These are phyloP conservation scores for Pseudopithomyces maydicus DNA, from an alignment of 2,329 filamentous ascomycete species.

Conservation along the genomic window DNA sequence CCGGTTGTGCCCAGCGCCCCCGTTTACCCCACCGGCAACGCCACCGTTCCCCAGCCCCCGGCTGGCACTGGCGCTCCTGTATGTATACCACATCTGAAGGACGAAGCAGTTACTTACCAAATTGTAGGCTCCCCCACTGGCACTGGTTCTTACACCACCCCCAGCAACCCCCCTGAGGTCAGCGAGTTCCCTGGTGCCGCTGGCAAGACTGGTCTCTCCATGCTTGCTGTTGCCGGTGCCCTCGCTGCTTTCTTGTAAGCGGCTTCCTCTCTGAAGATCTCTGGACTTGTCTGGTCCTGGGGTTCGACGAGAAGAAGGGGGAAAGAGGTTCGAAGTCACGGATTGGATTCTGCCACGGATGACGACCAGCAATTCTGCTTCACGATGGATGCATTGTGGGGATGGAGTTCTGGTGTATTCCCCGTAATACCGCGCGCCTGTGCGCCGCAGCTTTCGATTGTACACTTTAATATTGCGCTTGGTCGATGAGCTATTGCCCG, in stretches of 20 bases:
- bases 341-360: constrained; percentile 33
- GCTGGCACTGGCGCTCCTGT: constrained; percentile 22
- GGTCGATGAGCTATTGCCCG: constrained; percentile 36
- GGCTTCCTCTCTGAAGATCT: constrained; percentile 21
- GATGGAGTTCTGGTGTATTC: constrained; percentile 29
- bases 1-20: constrained; percentile 12
- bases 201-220: constrained; percentile 56
- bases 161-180: constrained; percentile 32
- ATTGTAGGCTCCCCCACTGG: background rate
- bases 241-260: constrained; percentile 49
- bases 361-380: constrained; percentile 35
- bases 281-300: constrained; percentile 9
- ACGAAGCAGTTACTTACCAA: background rate
- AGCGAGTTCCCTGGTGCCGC: constrained; percentile 57
- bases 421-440: constrained; percentile 28
- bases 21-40: constrained; percentile 25
- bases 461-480: constrained; percentile 42
- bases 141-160: constrained; percentile 32
- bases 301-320: constrained; percentile 17
- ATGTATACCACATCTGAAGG: background rate
- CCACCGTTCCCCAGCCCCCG: constrained; percentile 23
- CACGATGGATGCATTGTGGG: constrained; percentile 41
- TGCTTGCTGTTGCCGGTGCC: constrained; percentile 59
- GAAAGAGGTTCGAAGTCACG: constrained; percentile 23
- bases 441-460: constrained; percentile 42